Evolutionary conservation across 2,329 filamentous ascomycete species (phyloP).

Genomic region (Neonectria neomacrospora): DNA sequence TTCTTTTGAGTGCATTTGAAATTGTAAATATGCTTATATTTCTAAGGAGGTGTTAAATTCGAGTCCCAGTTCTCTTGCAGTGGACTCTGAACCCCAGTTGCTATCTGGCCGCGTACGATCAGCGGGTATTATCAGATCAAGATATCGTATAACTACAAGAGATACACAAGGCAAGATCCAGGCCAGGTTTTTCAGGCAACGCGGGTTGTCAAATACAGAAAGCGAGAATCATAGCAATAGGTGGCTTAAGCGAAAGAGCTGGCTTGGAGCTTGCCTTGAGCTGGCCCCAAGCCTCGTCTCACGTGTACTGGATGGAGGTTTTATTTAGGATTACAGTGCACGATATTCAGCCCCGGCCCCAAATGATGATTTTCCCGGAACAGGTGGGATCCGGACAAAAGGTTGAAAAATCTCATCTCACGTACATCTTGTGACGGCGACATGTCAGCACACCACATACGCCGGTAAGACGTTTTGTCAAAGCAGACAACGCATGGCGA

Average conservation of each 20-base stretch:
- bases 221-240: too few species aligned
- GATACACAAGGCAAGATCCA: not conserved
- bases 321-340: not conserved
- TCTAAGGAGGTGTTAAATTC: too few species aligned
- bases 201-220: not conserved
- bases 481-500: not conserved
- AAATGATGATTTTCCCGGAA: conserved; percentile 5
- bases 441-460: not conserved
- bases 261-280: not conserved
- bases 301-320: too few species aligned
- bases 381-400: not conserved
- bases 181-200: not conserved
- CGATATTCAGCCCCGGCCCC: not conserved
- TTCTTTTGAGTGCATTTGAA: not conserved
- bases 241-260: not conserved
- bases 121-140: too few species aligned
- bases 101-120: too few species aligned
- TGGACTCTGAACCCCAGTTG: not conserved
- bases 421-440: not conserved
- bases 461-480: not conserved
- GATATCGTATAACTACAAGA: not conserved
- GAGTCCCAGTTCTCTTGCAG: not conserved
- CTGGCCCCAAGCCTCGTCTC: not conserved
- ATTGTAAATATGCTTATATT: not conserved
- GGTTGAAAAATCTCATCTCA: not conserved